Conservation (phyloP, 345 rosid genomes). For the Kandelia obovata region DNA sequence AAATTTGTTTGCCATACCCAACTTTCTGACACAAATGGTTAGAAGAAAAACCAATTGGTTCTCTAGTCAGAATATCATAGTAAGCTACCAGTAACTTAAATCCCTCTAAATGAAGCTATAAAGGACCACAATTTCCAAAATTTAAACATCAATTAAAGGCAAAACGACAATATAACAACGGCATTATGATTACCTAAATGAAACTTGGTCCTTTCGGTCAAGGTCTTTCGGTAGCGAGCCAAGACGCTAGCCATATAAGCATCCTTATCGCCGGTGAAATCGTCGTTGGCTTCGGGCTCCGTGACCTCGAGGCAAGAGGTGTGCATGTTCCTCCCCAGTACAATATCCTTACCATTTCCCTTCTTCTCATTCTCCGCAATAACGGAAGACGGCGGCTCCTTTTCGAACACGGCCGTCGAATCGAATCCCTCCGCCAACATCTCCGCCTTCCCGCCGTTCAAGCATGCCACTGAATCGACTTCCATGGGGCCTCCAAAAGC, state of each 20-base stretch:
- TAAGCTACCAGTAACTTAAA: not conserved
- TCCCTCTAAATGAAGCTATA: not conserved
- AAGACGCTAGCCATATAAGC: conserved; percentile 93
- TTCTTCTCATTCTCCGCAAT: conserved; percentile 18
- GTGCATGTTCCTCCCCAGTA: conserved; percentile 75
- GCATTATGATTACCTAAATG: conserved; percentile 56
- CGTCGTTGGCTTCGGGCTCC: conserved; percentile 88
- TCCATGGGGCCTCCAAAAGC: conserved; percentile 17
- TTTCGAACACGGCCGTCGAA: conserved; percentile 32
- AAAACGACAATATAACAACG: not conserved
- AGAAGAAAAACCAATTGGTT: not conserved
- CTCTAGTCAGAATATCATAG: not conserved
- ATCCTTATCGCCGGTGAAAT: conserved; percentile 81
- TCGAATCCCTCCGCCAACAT: conserved; percentile 39
- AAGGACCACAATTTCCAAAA: not conserved
- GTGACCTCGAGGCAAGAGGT: conserved; percentile 78
- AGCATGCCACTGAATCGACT: not conserved
- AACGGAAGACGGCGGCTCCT: conserved; percentile 50
- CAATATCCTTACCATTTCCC: conserved; percentile 53
- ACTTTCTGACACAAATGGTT: not conserved
- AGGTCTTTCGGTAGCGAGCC: conserved; percentile 75
- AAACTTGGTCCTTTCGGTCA: conserved; percentile 68
- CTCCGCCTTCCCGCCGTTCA: conserved; percentile 9
- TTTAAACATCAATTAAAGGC: not conserved
- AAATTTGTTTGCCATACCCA: not conserved